Evolutionary conservation across 2,329 filamentous ascomycete species (phyloP).

Genomic region (Coniochaeta prunicola): DNA sequence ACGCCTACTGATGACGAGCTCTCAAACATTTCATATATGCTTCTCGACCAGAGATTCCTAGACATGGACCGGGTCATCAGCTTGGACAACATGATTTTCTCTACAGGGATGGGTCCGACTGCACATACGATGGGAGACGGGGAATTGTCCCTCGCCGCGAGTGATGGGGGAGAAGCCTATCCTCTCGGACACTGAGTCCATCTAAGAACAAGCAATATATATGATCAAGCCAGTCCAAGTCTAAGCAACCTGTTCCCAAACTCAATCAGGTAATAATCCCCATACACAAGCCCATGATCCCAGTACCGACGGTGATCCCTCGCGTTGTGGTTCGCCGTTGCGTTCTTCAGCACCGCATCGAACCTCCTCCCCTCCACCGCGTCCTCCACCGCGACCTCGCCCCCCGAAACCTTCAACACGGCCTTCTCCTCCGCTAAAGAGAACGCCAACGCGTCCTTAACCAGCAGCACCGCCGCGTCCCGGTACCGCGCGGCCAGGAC

Average conservation of each 20-base stretch:
- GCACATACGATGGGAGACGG: not conserved
- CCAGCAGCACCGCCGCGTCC: not conserved
- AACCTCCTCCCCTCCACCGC: slow-evolving; percentile 14
- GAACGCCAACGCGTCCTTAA: not conserved
- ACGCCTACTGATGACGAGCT: slow-evolving; percentile 11
- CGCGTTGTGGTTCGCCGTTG: slow-evolving; percentile 26
- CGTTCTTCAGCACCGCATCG: slow-evolving; percentile 24
- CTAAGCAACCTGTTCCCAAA: slow-evolving; percentile 35
- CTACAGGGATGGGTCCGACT: not conserved
- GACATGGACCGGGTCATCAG: slow-evolving; percentile 17
- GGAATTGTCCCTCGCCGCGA: not conserved
- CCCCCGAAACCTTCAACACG: not conserved
- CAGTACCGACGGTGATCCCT: slow-evolving; percentile 18
- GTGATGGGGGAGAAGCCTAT: too few species aligned
- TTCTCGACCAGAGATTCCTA: slow-evolving; percentile 14
- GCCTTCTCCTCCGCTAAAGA: slow-evolving; percentile 1
- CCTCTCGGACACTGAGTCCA: too few species aligned
- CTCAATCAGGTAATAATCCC: slow-evolving; percentile 39
- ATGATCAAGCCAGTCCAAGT: slow-evolving; percentile 18
- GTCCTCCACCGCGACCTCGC: slow-evolving; percentile 3
- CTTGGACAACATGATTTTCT: slow-evolving; percentile 12
- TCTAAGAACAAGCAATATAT: too few species aligned
- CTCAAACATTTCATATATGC: slow-evolving; percentile 19
- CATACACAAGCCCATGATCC: slow-evolving; percentile 39
- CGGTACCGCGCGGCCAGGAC: not conserved